These are phyloP conservation scores for Arxiozyma heterogenica DNA, from an alignment of 1,139 yeast species.

Conservation along the genomic window DNA sequence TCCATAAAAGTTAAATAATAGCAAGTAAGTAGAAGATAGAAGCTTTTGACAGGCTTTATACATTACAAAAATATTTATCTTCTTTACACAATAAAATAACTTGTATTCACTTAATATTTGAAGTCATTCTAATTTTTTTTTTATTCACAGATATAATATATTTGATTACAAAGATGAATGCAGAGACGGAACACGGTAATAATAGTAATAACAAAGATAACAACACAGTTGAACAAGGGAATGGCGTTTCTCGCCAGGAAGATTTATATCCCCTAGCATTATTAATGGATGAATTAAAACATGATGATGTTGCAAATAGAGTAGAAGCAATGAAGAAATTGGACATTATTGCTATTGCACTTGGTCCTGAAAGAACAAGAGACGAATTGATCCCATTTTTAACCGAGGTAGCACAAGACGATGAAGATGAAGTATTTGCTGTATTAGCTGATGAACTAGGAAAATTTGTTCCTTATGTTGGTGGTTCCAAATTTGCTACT, in stretches of 20 bases:
- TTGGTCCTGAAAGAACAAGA: conserved; percentile 90
- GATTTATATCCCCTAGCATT: conserved; percentile 92
- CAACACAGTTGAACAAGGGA: conserved; percentile 7
- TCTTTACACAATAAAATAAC: not conserved
- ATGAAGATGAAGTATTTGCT: conserved; percentile 95
- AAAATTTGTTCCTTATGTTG: conserved; percentile 74
- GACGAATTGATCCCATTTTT: conserved; percentile 84
- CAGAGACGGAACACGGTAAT: not conserved
- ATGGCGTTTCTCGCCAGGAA: conserved; percentile 14
- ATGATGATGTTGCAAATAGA: conserved; percentile 89
- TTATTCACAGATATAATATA: not conserved
- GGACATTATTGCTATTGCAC: conserved; percentile 88
- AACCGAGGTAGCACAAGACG: conserved; percentile 89
- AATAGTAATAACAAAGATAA: not conserved
- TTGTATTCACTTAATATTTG: not conserved
- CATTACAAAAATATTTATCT: not conserved
- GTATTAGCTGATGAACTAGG: conserved; percentile 89
- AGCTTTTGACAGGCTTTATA: not conserved
- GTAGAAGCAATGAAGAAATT: conserved; percentile 92
- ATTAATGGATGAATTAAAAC: conserved; percentile 90
- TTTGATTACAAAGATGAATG: not conserved
- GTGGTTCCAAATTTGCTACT: conserved; percentile 74
- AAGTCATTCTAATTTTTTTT: no score
- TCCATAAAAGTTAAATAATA: not conserved
- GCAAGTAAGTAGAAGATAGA: not conserved